phyloP scores from a whole-genome alignment of 2,329 filamentous ascomycete genomes.

The Xylaria sp. region DNA sequence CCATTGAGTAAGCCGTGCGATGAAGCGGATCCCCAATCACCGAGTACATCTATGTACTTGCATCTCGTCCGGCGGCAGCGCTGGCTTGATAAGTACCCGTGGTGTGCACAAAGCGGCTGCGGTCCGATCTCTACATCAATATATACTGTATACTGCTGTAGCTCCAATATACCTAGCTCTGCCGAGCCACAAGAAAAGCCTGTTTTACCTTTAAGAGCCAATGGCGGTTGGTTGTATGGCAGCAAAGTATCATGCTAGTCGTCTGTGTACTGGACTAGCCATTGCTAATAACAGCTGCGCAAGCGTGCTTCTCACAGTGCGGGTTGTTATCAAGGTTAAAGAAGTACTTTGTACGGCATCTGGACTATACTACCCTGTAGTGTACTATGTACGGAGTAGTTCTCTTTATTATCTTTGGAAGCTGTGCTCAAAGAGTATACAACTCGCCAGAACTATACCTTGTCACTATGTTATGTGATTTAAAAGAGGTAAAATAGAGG shows the following conservation, averaged over 20 bases:
- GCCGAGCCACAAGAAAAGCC: constrained; percentile 35
- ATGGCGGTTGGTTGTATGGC: constrained; percentile 22
- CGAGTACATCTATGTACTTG: constrained; percentile 1
- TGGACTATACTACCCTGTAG: neutral
- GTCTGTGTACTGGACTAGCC: neutral
- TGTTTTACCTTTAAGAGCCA: constrained; percentile 35
- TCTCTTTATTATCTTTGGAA: neutral
- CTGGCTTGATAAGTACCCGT: constrained; percentile 8
- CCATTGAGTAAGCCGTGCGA: constrained; percentile 33
- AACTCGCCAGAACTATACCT: neutral
- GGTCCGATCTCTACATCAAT: constrained; percentile 7
- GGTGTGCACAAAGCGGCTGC: constrained; percentile 5
- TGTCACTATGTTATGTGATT: neutral
- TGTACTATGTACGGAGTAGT: too few species aligned
- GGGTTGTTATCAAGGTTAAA: neutral
- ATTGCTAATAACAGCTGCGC: neutral
- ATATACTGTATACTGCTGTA: constrained; percentile 11
- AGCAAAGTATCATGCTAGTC: constrained; percentile 1
- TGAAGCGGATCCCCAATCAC: constrained; percentile 5
- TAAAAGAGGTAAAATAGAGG: neutral
- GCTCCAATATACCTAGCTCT: constrained; percentile 36
- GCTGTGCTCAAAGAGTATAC: neutral
- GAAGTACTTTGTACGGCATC: neutral
- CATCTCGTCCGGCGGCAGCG: neutral
- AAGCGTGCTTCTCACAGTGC: constrained; percentile 6